Evolutionary conservation across 371 early-diverging fungal genomes (phyloP).

Genomic region (Rhizopus stolonifer): DNA sequence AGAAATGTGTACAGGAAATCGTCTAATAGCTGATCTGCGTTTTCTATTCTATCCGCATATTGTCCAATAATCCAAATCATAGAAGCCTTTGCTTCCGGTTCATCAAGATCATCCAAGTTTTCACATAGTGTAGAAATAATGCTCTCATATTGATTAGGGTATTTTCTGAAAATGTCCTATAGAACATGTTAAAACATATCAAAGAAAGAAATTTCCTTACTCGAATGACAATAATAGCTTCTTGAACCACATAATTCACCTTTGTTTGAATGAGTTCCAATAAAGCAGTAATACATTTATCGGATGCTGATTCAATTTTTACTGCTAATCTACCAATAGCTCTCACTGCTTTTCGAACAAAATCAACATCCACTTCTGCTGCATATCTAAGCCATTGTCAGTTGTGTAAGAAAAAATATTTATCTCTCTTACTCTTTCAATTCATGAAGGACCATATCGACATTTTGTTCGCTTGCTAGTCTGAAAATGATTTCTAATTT

Average conservation of each 20-base stretch:
- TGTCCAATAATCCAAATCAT: constrained; percentile 97
- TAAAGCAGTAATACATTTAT: constrained; percentile 82
- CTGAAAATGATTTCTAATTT: constrained; percentile 90
- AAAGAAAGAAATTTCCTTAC: constrained; percentile 14
- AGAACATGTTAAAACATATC: too few species aligned
- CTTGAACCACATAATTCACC: constrained; percentile 92
- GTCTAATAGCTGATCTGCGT: constrained; percentile 81
- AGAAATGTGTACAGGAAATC: constrained; percentile 81
- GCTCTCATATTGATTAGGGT: constrained; percentile 91
- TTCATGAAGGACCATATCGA: constrained; percentile 85
- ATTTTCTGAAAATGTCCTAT: constrained; percentile 92
- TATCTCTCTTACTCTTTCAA: constrained; percentile 77
- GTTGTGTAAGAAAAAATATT: background rate
- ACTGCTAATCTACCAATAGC: constrained; percentile 92
- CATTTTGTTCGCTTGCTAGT: constrained; percentile 75
- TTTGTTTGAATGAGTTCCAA: constrained; percentile 87
- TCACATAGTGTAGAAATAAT: constrained; percentile 87
- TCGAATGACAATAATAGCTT: constrained; percentile 76
- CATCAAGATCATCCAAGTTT: constrained; percentile 87
- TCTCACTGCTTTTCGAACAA: constrained; percentile 92
- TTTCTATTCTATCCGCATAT: constrained; percentile 91
- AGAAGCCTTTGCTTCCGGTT: constrained; percentile 93
- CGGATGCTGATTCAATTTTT: constrained; percentile 81
- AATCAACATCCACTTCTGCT: constrained; percentile 92
- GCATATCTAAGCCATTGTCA: constrained; percentile 62